Evolutionary conservation across 768 basidiomycete genomes (phyloP), one percentile per base, ranked within the genome.

Genomic region (Scleroderma bovista): DNA sequence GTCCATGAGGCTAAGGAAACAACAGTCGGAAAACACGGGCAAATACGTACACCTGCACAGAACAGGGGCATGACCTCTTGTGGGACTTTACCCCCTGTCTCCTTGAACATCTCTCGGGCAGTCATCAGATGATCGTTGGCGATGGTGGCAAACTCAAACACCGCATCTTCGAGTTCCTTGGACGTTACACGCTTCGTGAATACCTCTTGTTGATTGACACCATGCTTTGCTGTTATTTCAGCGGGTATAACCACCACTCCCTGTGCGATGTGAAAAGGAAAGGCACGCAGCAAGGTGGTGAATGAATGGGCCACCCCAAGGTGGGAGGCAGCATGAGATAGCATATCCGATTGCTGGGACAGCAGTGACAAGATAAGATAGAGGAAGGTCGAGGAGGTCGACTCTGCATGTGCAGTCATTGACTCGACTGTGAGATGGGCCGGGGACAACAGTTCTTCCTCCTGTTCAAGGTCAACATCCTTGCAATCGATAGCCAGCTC

Each of bases 291-390:
- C 50, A 91, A 75, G 12, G 83, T 88, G 6, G 77, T 61, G 41
- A 89, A 71, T 26, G 82, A 85, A 59, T 86, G 83, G 4, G 91
- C 83, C 3, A 79, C 69, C 10, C 91, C 91, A 15, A 93, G 71
- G 63, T 93, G 91, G 7, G 88, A 92, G 2, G 84, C 86, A 2
- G 86, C 86, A 66, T 91, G 89, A 6, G 84, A 81, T 19, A 84
- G 63, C 3, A 73, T 72, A 8, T 77, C 75, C 24, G 78, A 79
- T 12, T 76, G 75, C 17, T 83, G 67, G 20, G 76, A 71, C 49
- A 87, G 67, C 46, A 91, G 65, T 26, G 88, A 84, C 39, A 92
- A 79, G 50, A 88, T 65, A 37, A 88, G 74, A 67, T 93, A 92
- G 55, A 88, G 72, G 42, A 88, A 72, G 10, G 88, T 86, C 52